A percentile compares a stretch with the other conserved stretches of the same genome.
phyloP scores from a whole-genome alignment of 73 alveolate species.

The Urostyla sp. region DNA sequence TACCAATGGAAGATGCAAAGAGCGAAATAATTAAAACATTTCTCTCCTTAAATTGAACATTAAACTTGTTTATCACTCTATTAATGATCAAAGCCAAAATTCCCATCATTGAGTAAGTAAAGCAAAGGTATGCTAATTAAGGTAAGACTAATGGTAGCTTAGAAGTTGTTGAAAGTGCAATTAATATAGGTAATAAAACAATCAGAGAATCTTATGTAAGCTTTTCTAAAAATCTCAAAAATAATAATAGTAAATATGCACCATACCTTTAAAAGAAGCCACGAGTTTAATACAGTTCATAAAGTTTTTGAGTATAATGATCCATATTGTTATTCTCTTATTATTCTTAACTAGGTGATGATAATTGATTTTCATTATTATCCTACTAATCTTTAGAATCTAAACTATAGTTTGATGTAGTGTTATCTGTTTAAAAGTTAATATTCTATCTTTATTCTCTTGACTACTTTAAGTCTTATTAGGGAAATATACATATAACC shows the following conservation, averaged over 20 bases:
- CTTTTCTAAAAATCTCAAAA: constrained; percentile 6
- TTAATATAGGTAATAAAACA: neutral
- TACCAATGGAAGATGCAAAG: constrained; percentile 17
- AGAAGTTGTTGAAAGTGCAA: neutral
- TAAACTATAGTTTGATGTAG: constrained; percentile 36
- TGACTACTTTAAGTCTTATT: neutral
- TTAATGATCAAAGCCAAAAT: constrained; percentile 18
- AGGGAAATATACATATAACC: neutral
- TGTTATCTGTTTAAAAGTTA: neutral
- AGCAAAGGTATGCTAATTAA: constrained; percentile 6
- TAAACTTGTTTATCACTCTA: neutral
- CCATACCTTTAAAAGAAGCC: constrained; percentile 43
- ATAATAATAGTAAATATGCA: neutral
- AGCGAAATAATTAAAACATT: neutral
- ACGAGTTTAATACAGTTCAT: neutral
- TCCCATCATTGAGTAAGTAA: constrained; percentile 41
- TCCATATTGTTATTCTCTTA: neutral
- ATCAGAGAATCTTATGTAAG: constrained; percentile 36
- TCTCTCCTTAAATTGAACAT: constrained; percentile 7
- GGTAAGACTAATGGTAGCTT: neutral
- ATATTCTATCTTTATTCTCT: neutral
- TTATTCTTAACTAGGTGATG: too few species aligned
- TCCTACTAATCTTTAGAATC: constrained; percentile 7
- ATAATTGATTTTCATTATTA: neutral
- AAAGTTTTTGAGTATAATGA: constrained; percentile 4